Percentiles rank a stretch among this genome's conserved stretches.
Conservation (phyloP, 768 basidiomycete species). For the Tephrocybe sp. region DNA sequence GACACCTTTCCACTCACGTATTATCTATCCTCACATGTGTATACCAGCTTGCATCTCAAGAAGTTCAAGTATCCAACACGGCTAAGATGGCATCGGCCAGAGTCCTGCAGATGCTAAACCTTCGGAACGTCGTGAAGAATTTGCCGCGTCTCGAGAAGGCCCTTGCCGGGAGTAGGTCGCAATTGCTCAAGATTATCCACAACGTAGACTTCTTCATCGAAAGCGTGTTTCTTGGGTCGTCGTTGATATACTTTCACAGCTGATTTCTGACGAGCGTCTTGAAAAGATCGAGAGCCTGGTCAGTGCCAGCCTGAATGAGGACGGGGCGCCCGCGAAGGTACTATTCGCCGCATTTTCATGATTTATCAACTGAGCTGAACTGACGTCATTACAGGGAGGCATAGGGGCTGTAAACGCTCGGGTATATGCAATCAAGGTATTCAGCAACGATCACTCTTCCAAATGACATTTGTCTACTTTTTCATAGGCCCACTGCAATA, state of each 20-base stretch:
- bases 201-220: slow-evolving; percentile 42
- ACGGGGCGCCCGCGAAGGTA: slow-evolving; percentile 61
- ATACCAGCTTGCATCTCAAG: slow-evolving; percentile 62
- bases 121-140: slow-evolving; percentile 71
- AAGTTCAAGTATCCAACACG: slow-evolving; percentile 50
- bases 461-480: background rate
- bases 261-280: slow-evolving; percentile 75
- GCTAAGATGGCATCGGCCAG: slow-evolving; percentile 68
- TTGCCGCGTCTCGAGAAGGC: slow-evolving; percentile 65
- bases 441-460: background rate
- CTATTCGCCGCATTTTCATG: background rate
- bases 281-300: slow-evolving; percentile 61
- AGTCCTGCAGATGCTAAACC: slow-evolving; percentile 76
- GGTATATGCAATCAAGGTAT: slow-evolving; percentile 80
- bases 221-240: background rate
- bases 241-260: slow-evolving; percentile 34
- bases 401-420: slow-evolving; percentile 74
- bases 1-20: background rate
- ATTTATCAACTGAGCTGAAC: background rate
- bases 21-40: background rate
- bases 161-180: slow-evolving; percentile 55
- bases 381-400: slow-evolving; percentile 49
- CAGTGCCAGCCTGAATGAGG: slow-evolving; percentile 71
- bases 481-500: slow-evolving; percentile 69
- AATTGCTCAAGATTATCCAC: slow-evolving; percentile 60